phyloP scores from a whole-genome alignment of 1,139 yeast species.

The Debaryomyces sp. region DNA sequence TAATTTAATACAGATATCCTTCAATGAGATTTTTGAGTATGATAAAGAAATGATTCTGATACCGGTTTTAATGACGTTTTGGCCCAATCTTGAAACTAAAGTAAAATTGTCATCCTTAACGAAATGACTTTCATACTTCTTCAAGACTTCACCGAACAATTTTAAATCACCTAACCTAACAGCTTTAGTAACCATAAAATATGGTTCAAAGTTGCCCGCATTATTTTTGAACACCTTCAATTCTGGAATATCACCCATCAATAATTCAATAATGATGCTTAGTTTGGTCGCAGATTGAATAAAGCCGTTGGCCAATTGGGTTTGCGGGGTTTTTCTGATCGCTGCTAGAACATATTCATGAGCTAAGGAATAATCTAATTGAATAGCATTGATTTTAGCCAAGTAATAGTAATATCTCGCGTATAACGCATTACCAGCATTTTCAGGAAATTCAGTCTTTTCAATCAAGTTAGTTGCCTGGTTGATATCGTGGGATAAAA shows the following conservation, averaged over 20 bases:
- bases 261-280: slow-evolving; percentile 82
- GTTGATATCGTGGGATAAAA: slow-evolving; percentile 76
- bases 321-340: slow-evolving; percentile 96
- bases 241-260: slow-evolving; percentile 98
- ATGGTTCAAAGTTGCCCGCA: slow-evolving; percentile 65
- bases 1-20: slow-evolving; percentile 87
- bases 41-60: slow-evolving; percentile 91
- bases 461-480: slow-evolving; percentile 90
- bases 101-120: slow-evolving; percentile 82
- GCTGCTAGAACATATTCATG: slow-evolving; percentile 91
- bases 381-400: slow-evolving; percentile 88
- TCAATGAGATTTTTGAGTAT: slow-evolving; percentile 86
- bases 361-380: slow-evolving; percentile 89
- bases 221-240: slow-evolving; percentile 75
- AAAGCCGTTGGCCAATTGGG: slow-evolving; percentile 82
- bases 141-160: slow-evolving; percentile 74
- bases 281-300: slow-evolving; percentile 89
- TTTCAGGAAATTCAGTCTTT: slow-evolving; percentile 84
- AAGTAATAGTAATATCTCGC: slow-evolving; percentile 91
- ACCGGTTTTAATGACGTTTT: slow-evolving; percentile 97
- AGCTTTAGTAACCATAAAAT: slow-evolving; percentile 85
- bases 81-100: slow-evolving; percentile 86
- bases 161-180: slow-evolving; percentile 90
- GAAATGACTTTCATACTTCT: slow-evolving; percentile 62
- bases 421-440: slow-evolving; percentile 83